phyloP scores from a whole-genome alignment of 1,284 basidiomycete species.

The Trichosporon sp. region DNA sequence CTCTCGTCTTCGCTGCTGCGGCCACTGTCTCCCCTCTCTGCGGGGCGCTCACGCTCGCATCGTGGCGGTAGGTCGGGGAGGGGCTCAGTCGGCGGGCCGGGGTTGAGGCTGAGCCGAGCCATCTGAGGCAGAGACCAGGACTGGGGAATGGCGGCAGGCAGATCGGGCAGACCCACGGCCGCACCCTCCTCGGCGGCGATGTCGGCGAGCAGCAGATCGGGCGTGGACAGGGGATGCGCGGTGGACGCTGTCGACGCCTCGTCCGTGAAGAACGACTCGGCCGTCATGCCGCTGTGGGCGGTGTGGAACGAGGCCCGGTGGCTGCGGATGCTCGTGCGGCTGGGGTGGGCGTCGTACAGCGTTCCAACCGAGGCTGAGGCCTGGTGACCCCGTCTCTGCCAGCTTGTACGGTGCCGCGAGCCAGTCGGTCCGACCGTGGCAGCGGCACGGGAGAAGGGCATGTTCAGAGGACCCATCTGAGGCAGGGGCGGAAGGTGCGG shows the following conservation, averaged over 20 bases:
- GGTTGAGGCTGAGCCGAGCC: background rate
- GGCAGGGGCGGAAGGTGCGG: background rate
- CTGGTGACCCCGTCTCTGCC: constrained; percentile 6
- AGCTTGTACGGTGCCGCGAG: background rate
- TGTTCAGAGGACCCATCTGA: background rate
- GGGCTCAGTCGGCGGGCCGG: background rate
- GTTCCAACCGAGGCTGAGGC: background rate
- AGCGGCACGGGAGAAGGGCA: background rate
- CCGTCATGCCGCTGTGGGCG: background rate
- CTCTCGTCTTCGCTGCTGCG: constrained; percentile 10
- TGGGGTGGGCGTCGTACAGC: background rate
- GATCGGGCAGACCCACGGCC: background rate
- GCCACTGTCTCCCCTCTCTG: background rate
- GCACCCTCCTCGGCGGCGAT: background rate
- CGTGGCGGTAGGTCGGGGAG: background rate
- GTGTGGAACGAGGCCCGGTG: background rate
- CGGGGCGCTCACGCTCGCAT: too few relatives aligned
- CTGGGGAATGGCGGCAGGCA: background rate
- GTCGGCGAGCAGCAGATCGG: background rate
- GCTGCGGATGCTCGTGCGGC: background rate
- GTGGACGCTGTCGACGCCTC: background rate
- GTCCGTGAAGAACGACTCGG: constrained; percentile 8
- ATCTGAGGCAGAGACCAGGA: background rate
- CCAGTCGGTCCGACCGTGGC: background rate
- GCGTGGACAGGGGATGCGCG: background rate